Base-by-base conservation (phyloP, 129 eudicot species). In the Escallonia herrerae region DNA sequence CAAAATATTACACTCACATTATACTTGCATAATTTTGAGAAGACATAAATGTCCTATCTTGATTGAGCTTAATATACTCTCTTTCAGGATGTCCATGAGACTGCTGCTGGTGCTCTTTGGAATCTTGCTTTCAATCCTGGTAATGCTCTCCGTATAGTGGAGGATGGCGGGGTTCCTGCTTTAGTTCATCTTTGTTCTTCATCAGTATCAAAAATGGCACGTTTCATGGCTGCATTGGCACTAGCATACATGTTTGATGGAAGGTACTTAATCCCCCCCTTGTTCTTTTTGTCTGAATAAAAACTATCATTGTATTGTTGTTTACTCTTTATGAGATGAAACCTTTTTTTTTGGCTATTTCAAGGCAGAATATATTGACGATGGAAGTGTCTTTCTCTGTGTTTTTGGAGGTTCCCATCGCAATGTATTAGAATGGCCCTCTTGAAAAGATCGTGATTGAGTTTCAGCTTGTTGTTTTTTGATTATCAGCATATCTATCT, bases 101-200 rank as follows among this genome's bases (percentile, higher is more conserved):
- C 96, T 67, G 99, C 99, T 65, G 96, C 96, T 54, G 99, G 99
- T 71, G 99, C 99, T 61, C 96, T 93, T 66, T 93, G 99, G 99
- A 93, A 93, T 79, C 96, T 93, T 54, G 95, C 99, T 64, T 93
- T 86, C 64, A 93, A 89, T 53, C 95, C 99, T 43, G 96, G 96
- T 33, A 93, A 93, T 76, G 99, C 99, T 62, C 81, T 89, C 58
- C 93, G 96, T 4, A 93, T 93, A 67, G 99, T 89, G 63, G 99
- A 89, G 74, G 99, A 93, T 76, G 96, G 91, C 7, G 99, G 99
- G 0, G 96, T 93, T 67, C 87, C 83, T 3, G 90, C 89, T 41
- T 81, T 93, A 33, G 87, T 83, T 45, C 83, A 86, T 79, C 90
- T 93, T 8, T 89, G 99, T 67, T 81, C 93, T 51, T 78, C 91